Base-by-base conservation (phyloP, 345 rosid genomes). In the Camelina sativa region DNA sequence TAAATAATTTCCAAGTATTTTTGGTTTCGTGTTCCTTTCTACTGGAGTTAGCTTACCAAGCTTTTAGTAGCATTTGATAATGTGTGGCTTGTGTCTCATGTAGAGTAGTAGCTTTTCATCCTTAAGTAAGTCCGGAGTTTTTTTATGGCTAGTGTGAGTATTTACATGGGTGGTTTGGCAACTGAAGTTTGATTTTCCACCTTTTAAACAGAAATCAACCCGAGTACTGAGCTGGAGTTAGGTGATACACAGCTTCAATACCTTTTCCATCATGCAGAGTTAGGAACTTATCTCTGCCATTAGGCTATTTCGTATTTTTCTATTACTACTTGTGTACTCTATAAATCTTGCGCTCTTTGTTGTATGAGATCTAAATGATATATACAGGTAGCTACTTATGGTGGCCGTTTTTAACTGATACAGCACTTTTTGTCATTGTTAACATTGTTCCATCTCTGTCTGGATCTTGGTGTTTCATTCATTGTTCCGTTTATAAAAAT, bases 191-290 rank as follows among this genome's bases (percentile, higher is more conserved):
- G 48, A 51, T 47, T 71, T 76, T 77, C 64, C 48, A 8, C 62
- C 41, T 64, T 70, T 71, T 71, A 71, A 77, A 71, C 80, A 77
- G 80, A 77, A 76, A 57, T 50, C 80, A 57, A 71, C 40, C n/a
- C 37, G 67, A 41, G 67, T 65, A 64, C 38, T 77, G 80, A 77
- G 80, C 72, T 71, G 80, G 80, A 77, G 72, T 77, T 37, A 71
- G 76, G 80, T 71, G 80, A 77, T 71, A 62, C 56, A 71, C 80
- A 65, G 71, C 80, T 75, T 70, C 71, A 38, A 56, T 76, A 76
- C 80, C 47, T 56, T 76, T 69, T 77, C 76, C 76, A 57, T 77
- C 72, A 77, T 77, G 80, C 76, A 64, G 76, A 71, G 76, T 77
- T 70, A 70, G 80, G 71, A 76, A 77, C 67, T 77, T 64, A 70